These are phyloP conservation scores for Cryphonectria japonica DNA, from an alignment of 2,329 filamentous ascomycete genomes.

Conservation along the genomic window DNA sequence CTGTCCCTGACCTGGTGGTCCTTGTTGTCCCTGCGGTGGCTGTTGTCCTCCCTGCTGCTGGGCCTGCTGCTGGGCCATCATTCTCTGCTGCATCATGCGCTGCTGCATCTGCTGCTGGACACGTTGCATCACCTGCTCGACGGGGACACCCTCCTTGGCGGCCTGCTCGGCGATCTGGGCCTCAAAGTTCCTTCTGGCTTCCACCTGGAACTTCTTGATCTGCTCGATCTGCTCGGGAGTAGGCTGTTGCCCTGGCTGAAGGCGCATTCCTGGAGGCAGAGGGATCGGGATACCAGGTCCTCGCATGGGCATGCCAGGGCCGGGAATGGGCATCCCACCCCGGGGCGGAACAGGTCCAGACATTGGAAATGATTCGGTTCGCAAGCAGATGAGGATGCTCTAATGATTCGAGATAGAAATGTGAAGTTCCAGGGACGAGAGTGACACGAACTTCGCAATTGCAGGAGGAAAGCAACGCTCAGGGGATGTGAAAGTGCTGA, in stretches of 20 bases:
- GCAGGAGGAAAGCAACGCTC: not conserved
- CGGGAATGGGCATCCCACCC: conserved; percentile 25
- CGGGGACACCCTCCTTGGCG: conserved; percentile 79
- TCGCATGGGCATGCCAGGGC: conserved; percentile 24
- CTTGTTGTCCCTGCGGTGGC: conserved; percentile 1
- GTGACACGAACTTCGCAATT: not conserved
- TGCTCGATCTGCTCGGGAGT: conserved; percentile 80
- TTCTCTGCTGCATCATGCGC: conserved; percentile 48
- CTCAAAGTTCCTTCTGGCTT: conserved; percentile 56
- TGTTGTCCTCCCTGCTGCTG: conserved; percentile 36
- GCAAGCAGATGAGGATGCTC: not conserved
- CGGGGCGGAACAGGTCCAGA: conserved; percentile 21
- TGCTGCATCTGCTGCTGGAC: conserved; percentile 60
- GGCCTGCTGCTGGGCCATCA: conserved; percentile 25
- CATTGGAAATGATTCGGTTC: conserved; percentile 13
- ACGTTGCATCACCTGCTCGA: conserved; percentile 80
- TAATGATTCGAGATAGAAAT: not conserved
- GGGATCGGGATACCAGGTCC: conserved; percentile 25
- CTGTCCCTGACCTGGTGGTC: conserved; percentile 37
- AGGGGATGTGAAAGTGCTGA: not conserved
- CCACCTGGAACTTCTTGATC: conserved; percentile 41
- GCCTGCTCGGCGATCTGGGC: conserved; percentile 82
- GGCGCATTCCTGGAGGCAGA: conserved; percentile 35
- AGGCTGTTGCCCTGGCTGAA: conserved; percentile 37
- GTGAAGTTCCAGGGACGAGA: not conserved